phyloP scores from a whole-genome alignment of 2,329 filamentous ascomycete species.

The Hansfordia pulvinata region DNA sequence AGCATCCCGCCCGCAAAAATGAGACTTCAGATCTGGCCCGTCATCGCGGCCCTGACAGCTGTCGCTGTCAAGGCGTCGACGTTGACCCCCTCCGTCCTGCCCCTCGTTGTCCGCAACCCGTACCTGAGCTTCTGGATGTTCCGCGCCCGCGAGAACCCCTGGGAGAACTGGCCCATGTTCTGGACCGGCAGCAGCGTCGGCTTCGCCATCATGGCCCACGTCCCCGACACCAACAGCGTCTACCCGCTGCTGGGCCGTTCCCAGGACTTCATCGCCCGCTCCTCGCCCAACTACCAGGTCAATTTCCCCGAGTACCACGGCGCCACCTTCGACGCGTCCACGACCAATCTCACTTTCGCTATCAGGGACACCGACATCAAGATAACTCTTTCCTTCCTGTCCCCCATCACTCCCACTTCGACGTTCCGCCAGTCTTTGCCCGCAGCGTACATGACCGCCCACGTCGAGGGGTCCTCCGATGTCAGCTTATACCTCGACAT shows the following conservation, averaged over 20 bases:
- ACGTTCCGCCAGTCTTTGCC: slow-evolving; percentile 70
- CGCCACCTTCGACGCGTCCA: slow-evolving; percentile 32
- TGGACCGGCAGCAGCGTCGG: slow-evolving; percentile 48
- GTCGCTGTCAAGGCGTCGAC: slow-evolving; percentile 30
- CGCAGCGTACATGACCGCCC: slow-evolving; percentile 64
- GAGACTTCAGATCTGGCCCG: slow-evolving; percentile 14
- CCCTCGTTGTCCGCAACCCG: slow-evolving; percentile 43
- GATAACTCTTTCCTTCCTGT: slow-evolving; percentile 44
- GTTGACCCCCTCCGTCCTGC: slow-evolving; percentile 41
- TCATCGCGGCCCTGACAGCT: slow-evolving; percentile 16
- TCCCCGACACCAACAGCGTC: slow-evolving; percentile 25
- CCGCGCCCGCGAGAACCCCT: slow-evolving; percentile 59
- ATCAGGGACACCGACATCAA: slow-evolving; percentile 19
- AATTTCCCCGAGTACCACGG: slow-evolving; percentile 28
- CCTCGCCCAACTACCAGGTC: slow-evolving; percentile 21
- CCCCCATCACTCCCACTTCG: slow-evolving; percentile 69
- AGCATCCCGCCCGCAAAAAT: slow-evolving; percentile 11
- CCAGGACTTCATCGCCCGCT: slow-evolving; percentile 29
- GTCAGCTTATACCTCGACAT: slow-evolving; percentile 54
- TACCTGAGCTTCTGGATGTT: slow-evolving; percentile 49
- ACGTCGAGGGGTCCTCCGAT: slow-evolving; percentile 52
- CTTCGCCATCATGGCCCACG: slow-evolving; percentile 33
- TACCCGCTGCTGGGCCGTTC: slow-evolving; percentile 37
- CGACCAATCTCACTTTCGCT: slow-evolving; percentile 34
- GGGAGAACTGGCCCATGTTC: slow-evolving; percentile 79